Evolutionary conservation across 768 basidiomycete species (phyloP).

Genomic region (Phanerochaete carnosa): DNA sequence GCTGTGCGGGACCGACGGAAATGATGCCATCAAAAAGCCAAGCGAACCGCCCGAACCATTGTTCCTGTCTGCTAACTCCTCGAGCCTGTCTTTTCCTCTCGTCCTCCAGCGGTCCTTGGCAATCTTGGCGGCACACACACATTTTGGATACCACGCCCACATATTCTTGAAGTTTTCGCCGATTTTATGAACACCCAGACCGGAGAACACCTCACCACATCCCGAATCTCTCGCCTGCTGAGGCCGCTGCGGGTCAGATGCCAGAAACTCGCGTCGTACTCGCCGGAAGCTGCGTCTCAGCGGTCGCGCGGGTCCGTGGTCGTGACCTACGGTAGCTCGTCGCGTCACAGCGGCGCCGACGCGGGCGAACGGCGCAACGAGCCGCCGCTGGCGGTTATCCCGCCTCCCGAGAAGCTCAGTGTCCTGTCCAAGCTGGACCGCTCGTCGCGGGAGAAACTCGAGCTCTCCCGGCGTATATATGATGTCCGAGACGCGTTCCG

Average conservation of each 20-base stretch:
- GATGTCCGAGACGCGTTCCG: slow-evolving; percentile 55
- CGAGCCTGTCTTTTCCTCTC: neutral
- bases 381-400: slow-evolving; percentile 34
- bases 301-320: neutral
- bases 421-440: slow-evolving; percentile 33
- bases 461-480: slow-evolving; percentile 46
- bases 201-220: slow-evolving; percentile 9
- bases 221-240: slow-evolving; percentile 14
- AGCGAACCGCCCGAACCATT: too few relatives aligned
- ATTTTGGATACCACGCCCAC: neutral
- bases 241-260: slow-evolving; percentile 13
- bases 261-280: slow-evolving; percentile 5
- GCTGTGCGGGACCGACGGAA: too few relatives aligned
- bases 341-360: neutral
- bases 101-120: neutral
- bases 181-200: slow-evolving; percentile 5
- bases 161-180: neutral
- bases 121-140: neutral
- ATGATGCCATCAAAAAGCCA: too few relatives aligned
- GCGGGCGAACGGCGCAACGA: neutral
- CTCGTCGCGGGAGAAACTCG: slow-evolving; percentile 31
- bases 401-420: slow-evolving; percentile 32
- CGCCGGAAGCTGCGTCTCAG: neutral
- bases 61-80: too few relatives aligned
- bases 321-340: slow-evolving; percentile 4